These are phyloP conservation scores for Boletus insuetus DNA, from an alignment of 768 basidiomycete species.

Conservation along the genomic window DNA sequence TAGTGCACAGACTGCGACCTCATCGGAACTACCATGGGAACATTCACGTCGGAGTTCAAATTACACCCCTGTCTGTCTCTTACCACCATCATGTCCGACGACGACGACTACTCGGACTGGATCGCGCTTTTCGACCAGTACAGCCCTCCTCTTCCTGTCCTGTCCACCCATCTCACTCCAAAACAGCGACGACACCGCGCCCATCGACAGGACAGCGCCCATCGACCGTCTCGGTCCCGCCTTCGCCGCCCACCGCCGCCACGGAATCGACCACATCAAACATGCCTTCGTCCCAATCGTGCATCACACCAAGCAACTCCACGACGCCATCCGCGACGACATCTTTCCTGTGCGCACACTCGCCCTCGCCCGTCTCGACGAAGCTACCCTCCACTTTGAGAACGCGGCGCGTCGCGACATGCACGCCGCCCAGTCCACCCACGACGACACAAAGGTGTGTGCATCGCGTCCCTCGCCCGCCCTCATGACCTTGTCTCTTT, in stretches of 20 bases:
- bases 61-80: constrained; percentile 3
- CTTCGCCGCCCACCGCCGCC: constrained; percentile 32
- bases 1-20: background rate
- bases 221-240: constrained; percentile 46
- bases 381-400: constrained; percentile 54
- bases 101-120: constrained; percentile 25
- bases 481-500: constrained; percentile 13
- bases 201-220: constrained; percentile 42
- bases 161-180: constrained; percentile 2
- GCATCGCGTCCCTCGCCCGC: background rate
- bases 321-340: constrained; percentile 34
- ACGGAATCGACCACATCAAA: constrained; percentile 29
- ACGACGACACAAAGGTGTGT: constrained; percentile 44
- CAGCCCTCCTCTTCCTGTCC: background rate
- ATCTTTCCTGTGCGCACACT: constrained; percentile 30
- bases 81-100: no score
- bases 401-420: constrained; percentile 41
- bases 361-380: constrained; percentile 53
- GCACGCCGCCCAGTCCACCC: constrained; percentile 39
- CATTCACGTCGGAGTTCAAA: constrained; percentile 21
- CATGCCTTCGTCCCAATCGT: constrained; percentile 36
- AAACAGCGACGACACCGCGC: constrained; percentile 36
- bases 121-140: constrained; percentile 31
- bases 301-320: constrained; percentile 35
- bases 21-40: constrained; percentile 4